Conservation (phyloP, 2,329 filamentous ascomycete genomes). For the Orbilia brochopaga region DNA sequence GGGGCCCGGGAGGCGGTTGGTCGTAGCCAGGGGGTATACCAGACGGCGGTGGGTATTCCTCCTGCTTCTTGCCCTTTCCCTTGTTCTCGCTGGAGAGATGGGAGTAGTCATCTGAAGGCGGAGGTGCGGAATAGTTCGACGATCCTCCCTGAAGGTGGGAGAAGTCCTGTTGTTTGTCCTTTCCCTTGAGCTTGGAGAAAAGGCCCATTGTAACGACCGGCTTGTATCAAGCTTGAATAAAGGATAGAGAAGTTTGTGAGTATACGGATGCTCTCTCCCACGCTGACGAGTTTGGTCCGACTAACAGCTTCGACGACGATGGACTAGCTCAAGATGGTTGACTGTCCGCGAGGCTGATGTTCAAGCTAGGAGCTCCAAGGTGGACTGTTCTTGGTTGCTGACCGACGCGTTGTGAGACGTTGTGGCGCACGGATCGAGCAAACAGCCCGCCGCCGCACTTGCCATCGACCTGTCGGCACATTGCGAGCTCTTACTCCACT, state of each 20-base stretch:
- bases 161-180: conserved; percentile 47
- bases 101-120: conserved; percentile 26
- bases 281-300: background rate
- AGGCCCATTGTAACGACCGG: conserved; percentile 32
- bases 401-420: conserved; percentile 5
- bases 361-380: background rate
- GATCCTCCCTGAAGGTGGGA: conserved; percentile 41
- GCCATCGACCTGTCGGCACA: too few relatives aligned
- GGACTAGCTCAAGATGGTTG: background rate
- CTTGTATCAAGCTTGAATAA: background rate
- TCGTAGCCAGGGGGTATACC: conserved; percentile 38
- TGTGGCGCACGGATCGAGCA: conserved; percentile 5
- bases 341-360: background rate
- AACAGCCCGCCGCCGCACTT: background rate
- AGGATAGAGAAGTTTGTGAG: background rate
- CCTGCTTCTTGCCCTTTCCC: conserved; percentile 29
- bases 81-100: conserved; percentile 47
- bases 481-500: too few relatives aligned
- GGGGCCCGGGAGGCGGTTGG: conserved; percentile 24
- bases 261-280: background rate
- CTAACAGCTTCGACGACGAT: background rate
- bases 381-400: background rate
- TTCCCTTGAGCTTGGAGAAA: conserved; percentile 45
- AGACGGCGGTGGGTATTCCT: conserved; percentile 38
- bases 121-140: conserved; percentile 16